These are phyloP conservation scores for Sordaria brevicollis DNA, from an alignment of 495 filamentous ascomycete genomes.

Conservation along the genomic window DNA sequence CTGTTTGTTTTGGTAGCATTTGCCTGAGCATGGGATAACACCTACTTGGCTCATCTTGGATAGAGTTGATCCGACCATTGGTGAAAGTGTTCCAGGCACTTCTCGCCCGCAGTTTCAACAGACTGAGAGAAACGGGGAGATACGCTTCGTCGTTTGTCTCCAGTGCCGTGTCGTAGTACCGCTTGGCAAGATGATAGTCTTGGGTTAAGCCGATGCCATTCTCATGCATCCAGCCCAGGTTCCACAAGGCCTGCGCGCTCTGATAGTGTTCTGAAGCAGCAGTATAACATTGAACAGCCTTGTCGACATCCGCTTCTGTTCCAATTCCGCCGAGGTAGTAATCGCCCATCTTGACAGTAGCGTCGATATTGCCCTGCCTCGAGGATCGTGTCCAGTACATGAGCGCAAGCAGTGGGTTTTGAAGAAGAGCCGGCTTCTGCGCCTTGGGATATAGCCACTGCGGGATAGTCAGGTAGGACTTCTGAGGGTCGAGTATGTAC, in stretches of 20 bases:
- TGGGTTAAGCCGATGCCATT: slow-evolving; percentile 89
- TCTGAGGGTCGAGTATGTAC: slow-evolving; percentile 75
- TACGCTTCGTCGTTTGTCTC: slow-evolving; percentile 90
- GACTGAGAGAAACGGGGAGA: slow-evolving; percentile 79
- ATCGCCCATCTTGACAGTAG: slow-evolving; percentile 95
- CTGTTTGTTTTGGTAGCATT: slow-evolving; percentile 5
- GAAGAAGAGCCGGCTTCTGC: slow-evolving; percentile 42
- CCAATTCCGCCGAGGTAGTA: slow-evolving; percentile 83
- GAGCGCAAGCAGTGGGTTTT: slow-evolving; percentile 67
- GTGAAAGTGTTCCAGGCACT: slow-evolving; percentile 93
- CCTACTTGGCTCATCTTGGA: slow-evolving; percentile 80
- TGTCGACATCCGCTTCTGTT: slow-evolving; percentile 61
- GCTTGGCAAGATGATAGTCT: slow-evolving; percentile 94
- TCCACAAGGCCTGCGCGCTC: slow-evolving; percentile 92
- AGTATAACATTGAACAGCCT: slow-evolving; percentile 86
- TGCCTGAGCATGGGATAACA: background rate
- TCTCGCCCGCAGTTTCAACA: slow-evolving; percentile 74
- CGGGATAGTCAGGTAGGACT: slow-evolving; percentile 36
- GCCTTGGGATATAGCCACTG: slow-evolving; percentile 24
- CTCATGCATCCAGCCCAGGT: slow-evolving; percentile 99
- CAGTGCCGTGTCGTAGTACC: slow-evolving; percentile 86
- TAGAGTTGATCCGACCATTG: slow-evolving; percentile 77
- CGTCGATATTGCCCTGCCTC: slow-evolving; percentile 87
- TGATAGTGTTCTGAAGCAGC: slow-evolving; percentile 82
- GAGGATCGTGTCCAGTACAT: slow-evolving; percentile 96